Conservation (phyloP, 23 red algal species). For the Agarophyton chilense region DNA sequence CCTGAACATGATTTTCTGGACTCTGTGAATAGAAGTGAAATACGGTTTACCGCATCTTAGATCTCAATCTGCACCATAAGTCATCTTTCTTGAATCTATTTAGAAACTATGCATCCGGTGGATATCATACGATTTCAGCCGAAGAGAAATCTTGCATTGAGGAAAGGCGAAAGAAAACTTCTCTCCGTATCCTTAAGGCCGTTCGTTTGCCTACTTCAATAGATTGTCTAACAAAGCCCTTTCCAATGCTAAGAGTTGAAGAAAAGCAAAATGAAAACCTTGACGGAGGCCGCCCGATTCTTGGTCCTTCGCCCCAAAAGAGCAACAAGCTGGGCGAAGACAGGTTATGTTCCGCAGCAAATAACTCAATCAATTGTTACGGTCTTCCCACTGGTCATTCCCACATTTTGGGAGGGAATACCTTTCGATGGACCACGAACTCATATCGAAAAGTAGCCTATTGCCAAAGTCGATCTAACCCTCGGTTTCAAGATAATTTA, state of each 20-base stretch:
- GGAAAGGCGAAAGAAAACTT: background rate
- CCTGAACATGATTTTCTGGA: conserved; percentile 45
- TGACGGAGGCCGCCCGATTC: background rate
- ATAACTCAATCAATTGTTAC: background rate
- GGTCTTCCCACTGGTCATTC: background rate
- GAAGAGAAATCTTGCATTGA: conserved; percentile 17
- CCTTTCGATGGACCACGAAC: background rate
- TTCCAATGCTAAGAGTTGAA: conserved; percentile 40
- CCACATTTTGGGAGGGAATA: background rate
- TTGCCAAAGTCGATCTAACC: background rate
- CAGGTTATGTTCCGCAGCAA: background rate
- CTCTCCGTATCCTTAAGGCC: background rate
- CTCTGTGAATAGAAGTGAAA: conserved; percentile 45
- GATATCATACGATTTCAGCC: conserved; percentile 43
- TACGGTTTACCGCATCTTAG: conserved; percentile 35
- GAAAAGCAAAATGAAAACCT: background rate
- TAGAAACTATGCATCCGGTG: conserved; percentile 43
- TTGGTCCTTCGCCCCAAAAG: background rate
- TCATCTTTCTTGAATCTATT: conserved; percentile 35
- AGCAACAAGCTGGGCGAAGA: background rate
- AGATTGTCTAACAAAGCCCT: conserved; percentile 46
- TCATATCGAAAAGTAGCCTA: background rate
- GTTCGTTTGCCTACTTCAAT: conserved; percentile 12
- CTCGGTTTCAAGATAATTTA: background rate
- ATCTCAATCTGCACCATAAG: conserved; percentile 60